Evolutionary conservation across 441 rosid genomes (phyloP).

Genomic region (Dalechampia spathulata): DNA sequence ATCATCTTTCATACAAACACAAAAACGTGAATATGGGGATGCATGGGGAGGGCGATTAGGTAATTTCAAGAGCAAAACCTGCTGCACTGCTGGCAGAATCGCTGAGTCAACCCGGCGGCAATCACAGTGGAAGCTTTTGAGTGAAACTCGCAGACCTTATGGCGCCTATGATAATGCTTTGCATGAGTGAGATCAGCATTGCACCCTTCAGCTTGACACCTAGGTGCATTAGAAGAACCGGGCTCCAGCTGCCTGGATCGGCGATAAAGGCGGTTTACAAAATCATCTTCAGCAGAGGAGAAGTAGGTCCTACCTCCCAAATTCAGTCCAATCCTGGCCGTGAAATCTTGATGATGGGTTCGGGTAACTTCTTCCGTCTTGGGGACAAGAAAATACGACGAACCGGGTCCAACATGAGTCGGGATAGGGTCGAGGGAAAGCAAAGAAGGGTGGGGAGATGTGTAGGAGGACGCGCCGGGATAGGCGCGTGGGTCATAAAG

Average conservation of each 20-base stretch:
- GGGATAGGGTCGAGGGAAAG: constrained; percentile 31
- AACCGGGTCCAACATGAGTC: constrained; percentile 11
- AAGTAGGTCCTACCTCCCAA: constrained; percentile 91
- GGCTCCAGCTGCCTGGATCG: constrained; percentile 55
- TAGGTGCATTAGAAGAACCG: constrained; percentile 43
- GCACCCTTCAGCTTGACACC: constrained; percentile 97
- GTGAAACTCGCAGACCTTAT: constrained; percentile 94
- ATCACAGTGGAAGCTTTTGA: constrained; percentile 87
- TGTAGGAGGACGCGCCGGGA: constrained; percentile 10
- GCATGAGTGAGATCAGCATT: constrained; percentile 85
- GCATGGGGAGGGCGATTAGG: constrained; percentile 24
- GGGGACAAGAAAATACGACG: constrained; percentile 45
- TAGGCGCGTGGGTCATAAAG: constrained; percentile 51
- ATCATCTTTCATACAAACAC: not conserved
- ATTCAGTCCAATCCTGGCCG: constrained; percentile 75
- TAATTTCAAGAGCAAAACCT: constrained; percentile 38
- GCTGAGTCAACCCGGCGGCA: constrained; percentile 83
- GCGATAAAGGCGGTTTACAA: constrained; percentile 80
- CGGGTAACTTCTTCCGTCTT: constrained; percentile 60
- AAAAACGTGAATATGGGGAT: constrained; percentile 11
- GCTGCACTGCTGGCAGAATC: constrained; percentile 99
- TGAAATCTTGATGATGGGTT: constrained; percentile 31
- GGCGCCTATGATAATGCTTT: constrained; percentile 94
- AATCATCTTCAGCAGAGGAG: constrained; percentile 83
- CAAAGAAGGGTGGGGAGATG: constrained; percentile 26